These are phyloP conservation scores for Mallotus nudiflorus DNA, from an alignment of 345 rosid species.

Conservation along the genomic window DNA sequence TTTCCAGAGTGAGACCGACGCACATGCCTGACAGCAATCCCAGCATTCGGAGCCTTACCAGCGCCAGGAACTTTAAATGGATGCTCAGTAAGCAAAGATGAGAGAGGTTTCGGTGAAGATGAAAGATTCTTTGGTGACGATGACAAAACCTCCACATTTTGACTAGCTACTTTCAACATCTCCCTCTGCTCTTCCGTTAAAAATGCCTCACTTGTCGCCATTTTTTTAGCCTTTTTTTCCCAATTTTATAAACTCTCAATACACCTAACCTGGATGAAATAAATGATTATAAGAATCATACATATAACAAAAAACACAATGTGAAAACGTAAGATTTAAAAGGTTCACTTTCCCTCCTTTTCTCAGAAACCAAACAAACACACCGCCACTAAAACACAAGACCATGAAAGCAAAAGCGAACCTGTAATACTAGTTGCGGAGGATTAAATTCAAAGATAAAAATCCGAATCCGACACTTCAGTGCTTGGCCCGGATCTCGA, in stretches of 20 bases:
- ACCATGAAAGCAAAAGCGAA: neutral
- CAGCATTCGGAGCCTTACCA: slow-evolving; percentile 61
- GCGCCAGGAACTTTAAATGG: slow-evolving; percentile 61
- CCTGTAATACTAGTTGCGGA: slow-evolving; percentile 6
- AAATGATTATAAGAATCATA: neutral
- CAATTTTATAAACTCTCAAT: slow-evolving; percentile 14
- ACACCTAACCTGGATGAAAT: neutral
- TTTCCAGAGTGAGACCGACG: slow-evolving; percentile 89
- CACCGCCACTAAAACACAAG: neutral
- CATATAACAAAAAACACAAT: neutral
- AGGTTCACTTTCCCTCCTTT: neutral
- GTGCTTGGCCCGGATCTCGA: slow-evolving; percentile 97
- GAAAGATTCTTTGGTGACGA: slow-evolving; percentile 61
- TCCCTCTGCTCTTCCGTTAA: slow-evolving; percentile 87
- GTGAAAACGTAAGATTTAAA: neutral
- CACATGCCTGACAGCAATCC: slow-evolving; percentile 71
- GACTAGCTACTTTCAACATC: slow-evolving; percentile 65
- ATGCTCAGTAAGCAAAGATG: slow-evolving; percentile 58
- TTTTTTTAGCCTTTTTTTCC: slow-evolving; percentile 25
- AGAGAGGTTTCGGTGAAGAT: slow-evolving; percentile 51
- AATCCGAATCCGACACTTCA: slow-evolving; percentile 51
- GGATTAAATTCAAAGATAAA: slow-evolving; percentile 21
- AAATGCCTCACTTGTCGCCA: slow-evolving; percentile 82
- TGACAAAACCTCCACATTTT: slow-evolving; percentile 52
- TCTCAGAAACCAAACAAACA: slow-evolving; percentile 22